Base-by-base conservation (phyloP, 2,329 filamentous ascomycete genomes). In the Drechslera avenae region DNA sequence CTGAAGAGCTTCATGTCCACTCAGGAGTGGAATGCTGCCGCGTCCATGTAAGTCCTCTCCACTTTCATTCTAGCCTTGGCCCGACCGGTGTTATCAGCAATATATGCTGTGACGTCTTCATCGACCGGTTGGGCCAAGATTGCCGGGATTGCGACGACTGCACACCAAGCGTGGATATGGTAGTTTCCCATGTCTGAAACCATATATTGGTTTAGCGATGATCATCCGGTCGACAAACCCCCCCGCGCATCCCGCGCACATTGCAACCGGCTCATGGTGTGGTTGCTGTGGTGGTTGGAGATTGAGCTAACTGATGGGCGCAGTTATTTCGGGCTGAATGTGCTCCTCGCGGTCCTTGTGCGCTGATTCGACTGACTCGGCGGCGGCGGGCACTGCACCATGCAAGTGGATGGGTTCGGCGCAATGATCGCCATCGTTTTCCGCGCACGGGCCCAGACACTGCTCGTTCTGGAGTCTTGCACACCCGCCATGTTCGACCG, bases 271-370 rank as follows among this genome's bases (percentile, higher is more conserved):
- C 39, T 47, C 19, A 39, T 39, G 39, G 35, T 44, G 49, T 16
- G n/a, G 21, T 59, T 57, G 41, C 44, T 62, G 57, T 46, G 46
- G 57, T 46, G 46, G 14, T 30, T 50, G 54, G 55, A 35, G 42
- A 37, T 14, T 39, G 57, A 56, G 63, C 68, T 72, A 69, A 73
- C 61, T 3, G 26, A 28, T 28, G 62, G 64, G 62, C 54, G 57
- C 61, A 76, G 74, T 57, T 76, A 75, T 69, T 73, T 75, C 51
- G 70, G 68, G 52, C 40, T 73, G 35, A 74, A 75, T 71, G 66
- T 65, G 55, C 52, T 77, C 39, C 70, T 78, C 56, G 74, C 75
- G 46, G 72, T 63, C 44, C 50, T 72, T 30, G 66, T 64, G 60
- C 58, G 60, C 53, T 73, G 67, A 73, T 54, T 53, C 48, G 57